Evolutionary conservation across 2,329 filamentous ascomycete species (phyloP).

Genomic region (Fusarium sp.): DNA sequence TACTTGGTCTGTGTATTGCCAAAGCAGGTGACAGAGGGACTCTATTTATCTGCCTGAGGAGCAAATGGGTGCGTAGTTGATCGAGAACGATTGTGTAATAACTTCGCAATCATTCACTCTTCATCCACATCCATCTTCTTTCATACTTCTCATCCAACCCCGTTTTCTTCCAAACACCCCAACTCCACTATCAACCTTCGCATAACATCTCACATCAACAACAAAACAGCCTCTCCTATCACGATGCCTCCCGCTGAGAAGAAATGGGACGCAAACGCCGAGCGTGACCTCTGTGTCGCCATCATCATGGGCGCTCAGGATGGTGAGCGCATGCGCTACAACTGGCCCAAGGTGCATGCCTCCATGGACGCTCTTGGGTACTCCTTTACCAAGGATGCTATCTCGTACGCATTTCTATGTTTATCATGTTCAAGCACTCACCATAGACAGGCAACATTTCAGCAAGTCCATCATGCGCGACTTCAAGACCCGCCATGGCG

Average conservation of each 20-base stretch:
- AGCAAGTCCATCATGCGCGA: conserved; percentile 55
- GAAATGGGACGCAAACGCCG: conserved; percentile 55
- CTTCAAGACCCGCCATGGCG: conserved; percentile 50
- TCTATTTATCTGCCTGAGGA: no score
- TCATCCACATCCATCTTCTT: not conserved
- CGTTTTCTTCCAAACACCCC: not conserved
- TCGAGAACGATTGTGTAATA: no score
- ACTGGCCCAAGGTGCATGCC: conserved; percentile 52
- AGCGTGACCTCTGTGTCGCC: conserved; percentile 57
- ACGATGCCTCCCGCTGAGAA: conserved; percentile 51
- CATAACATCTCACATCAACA: not conserved
- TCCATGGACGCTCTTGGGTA: conserved; percentile 54
- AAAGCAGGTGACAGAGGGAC: no score
- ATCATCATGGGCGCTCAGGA: conserved; percentile 50
- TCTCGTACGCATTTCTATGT: conserved; percentile 50
- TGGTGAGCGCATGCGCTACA: conserved; percentile 46
- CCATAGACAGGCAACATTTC: conserved; percentile 54
- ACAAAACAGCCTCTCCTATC: conserved; percentile 3
- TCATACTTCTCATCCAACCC: conserved; percentile 4
- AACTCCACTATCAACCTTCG: not conserved
- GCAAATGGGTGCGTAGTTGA: no score
- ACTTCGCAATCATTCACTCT: not conserved
- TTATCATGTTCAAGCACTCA: not conserved
- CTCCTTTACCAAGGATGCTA: conserved; percentile 56
- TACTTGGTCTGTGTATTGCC: no score